These are phyloP conservation scores for Pittosporum tobira DNA, from an alignment of 129 eudicot genomes.

Conservation along the genomic window DNA sequence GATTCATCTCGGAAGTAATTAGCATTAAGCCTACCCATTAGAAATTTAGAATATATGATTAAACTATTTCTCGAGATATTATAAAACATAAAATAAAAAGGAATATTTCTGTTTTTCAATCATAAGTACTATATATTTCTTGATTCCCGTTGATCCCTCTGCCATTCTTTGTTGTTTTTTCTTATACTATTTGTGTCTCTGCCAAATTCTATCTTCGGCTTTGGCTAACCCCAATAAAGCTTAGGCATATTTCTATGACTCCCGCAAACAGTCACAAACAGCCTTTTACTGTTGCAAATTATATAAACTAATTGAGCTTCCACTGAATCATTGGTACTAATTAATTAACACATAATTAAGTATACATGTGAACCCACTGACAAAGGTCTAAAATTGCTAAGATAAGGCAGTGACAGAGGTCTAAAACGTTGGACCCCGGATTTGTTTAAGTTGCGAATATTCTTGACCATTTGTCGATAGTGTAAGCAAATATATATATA, in stretches of 20 bases:
- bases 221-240: conserved; percentile 6
- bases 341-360: background rate
- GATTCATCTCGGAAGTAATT: too few relatives aligned
- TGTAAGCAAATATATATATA: too few relatives aligned
- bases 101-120: too few relatives aligned
- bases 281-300: conserved; percentile 7
- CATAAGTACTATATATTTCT: too few relatives aligned
- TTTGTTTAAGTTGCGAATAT: too few relatives aligned
- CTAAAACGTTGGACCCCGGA: too few relatives aligned
- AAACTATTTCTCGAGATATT: too few relatives aligned
- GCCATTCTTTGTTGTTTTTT: background rate
- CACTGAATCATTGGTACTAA: background rate
- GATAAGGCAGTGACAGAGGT: too few relatives aligned
- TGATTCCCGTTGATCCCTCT: background rate
- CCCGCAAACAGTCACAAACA: conserved; percentile 11
- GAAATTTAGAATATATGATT: too few relatives aligned
- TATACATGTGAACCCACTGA: conserved; percentile 7
- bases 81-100: too few relatives aligned
- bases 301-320: background rate
- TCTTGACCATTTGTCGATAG: too few relatives aligned
- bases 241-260: background rate
- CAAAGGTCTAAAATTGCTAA: background rate
- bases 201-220: conserved; percentile 2
- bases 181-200: background rate
- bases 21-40: too few relatives aligned